These are phyloP conservation scores for Thymus mandschuricus DNA, from an alignment of 257 asterid genomes.

Conservation along the genomic window DNA sequence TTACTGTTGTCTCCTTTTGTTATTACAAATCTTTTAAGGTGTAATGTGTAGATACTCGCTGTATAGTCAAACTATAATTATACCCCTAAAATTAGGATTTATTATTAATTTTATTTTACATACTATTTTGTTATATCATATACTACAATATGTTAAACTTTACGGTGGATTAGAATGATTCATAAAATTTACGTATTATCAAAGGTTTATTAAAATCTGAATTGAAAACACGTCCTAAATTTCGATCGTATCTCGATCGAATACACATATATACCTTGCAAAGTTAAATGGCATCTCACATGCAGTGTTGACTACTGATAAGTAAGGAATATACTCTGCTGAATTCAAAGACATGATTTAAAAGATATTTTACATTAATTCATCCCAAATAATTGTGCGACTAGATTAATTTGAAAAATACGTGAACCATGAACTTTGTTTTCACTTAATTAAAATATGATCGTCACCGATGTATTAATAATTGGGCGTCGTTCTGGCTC, in stretches of 20 bases:
- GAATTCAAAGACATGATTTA: neutral
- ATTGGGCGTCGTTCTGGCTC: no score
- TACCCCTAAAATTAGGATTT: neutral
- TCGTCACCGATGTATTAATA: no score
- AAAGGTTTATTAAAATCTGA: no score
- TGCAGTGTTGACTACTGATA: constrained; percentile 28
- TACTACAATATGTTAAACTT: no score
- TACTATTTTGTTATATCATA: no score
- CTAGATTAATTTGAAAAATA: constrained; percentile 3
- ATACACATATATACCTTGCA: neutral
- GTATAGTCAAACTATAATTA: constrained; percentile 19
- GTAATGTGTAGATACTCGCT: constrained; percentile 23
- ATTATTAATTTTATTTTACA: neutral
- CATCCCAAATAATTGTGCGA: constrained; percentile 25
- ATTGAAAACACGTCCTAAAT: no score
- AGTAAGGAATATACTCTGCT: constrained; percentile 12
- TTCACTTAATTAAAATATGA: no score
- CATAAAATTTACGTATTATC: no score
- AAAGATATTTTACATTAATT: constrained; percentile 11
- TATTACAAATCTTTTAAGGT: constrained; percentile 25
- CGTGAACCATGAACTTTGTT: constrained; percentile 19
- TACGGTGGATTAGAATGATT: no score
- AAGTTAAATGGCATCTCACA: constrained; percentile 12
- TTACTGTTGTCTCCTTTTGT: constrained; percentile 37
- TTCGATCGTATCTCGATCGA: no score